Base-by-base conservation (phyloP, 805 yeast species). In the Candida ficus region DNA sequence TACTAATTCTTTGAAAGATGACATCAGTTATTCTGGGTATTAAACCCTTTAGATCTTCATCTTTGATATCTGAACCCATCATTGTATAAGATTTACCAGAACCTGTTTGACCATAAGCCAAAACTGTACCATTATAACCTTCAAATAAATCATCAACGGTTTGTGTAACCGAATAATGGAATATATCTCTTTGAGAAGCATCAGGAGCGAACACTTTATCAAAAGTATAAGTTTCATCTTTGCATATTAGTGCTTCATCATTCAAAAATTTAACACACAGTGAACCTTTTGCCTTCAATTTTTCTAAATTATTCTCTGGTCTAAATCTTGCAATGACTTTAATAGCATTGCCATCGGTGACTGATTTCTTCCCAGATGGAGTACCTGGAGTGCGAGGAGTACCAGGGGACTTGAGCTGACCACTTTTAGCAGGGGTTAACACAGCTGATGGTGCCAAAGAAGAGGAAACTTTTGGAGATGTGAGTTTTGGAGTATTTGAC, bases 101-200 rank as follows among this genome's bases (percentile, higher is more conserved):
- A 2, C 85, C 90, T 0, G 95, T 87, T 57, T 82, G 91, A 9
- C 95, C 95, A 59, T 83, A 86, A 0, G 90, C 85, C 28, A 85
- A 61, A 0, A 86, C 76, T 0, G 91, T 76, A 17, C 89, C 86
- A 56, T 85, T 84, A 54, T 79, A 81, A 0, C 97, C 97, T 25
- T 70, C 67, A 42, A 83, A 70, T 23, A 86, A 67, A 46, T 83
- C 91, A 31, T 76, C 78, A 4, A 87, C 81, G 0, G 86, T 79
- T 30, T 76, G 76, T 29, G 64, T 55, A 5, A 83, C 72, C 1
- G 85, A 72, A 52, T 70, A 75, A 11, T 76, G 68, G 52, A 80
- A 83, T 5, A 85, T 65, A 5, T 76, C 78, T 3, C 54, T 53
- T 55, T 87, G 95, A 1, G 72, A 47, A 3, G 80, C 46, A 1